Evolutionary conservation across 2,329 filamentous ascomycete genomes (phyloP).

Genomic region (Scedosporium minutisporum): DNA sequence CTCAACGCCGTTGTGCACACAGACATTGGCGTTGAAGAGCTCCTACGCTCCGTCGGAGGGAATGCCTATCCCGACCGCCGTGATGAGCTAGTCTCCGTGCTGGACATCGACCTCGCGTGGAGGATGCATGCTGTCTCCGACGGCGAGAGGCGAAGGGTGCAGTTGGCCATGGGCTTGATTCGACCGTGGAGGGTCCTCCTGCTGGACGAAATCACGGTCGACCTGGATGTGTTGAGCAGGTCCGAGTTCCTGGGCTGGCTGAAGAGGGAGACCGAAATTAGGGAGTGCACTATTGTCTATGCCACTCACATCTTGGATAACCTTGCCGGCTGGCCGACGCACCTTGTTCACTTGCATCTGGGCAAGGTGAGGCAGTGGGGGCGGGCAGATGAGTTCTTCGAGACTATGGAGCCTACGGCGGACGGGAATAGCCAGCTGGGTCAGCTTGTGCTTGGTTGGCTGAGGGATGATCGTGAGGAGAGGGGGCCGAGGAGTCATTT

Average conservation of each 20-base stretch:
- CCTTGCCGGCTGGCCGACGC: conserved; percentile 85
- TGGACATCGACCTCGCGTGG: conserved; percentile 89
- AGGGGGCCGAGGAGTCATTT: conserved; percentile 64
- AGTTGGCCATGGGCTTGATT: conserved; percentile 90
- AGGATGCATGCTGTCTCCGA: conserved; percentile 94
- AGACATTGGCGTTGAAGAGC: conserved; percentile 82
- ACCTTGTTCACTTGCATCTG: conserved; percentile 91
- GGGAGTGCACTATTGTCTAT: conserved; percentile 88
- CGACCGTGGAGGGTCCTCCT: conserved; percentile 86
- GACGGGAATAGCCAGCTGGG: conserved; percentile 74
- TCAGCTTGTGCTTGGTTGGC: conserved; percentile 79
- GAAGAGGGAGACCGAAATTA: conserved; percentile 71
- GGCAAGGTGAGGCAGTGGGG: conserved; percentile 85
- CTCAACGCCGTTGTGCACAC: conserved; percentile 92
- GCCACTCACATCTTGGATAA: conserved; percentile 97
- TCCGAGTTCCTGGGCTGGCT: conserved; percentile 80
- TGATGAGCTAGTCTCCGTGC: conserved; percentile 76
- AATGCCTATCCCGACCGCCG: conserved; percentile 71
- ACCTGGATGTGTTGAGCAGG: conserved; percentile 79
- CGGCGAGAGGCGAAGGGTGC: conserved; percentile 82
- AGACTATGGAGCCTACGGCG: conserved; percentile 24
- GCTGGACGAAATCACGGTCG: conserved; percentile 94
- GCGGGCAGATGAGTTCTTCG: conserved; percentile 58
- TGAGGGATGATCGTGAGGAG: conserved; percentile 68
- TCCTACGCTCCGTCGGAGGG: conserved; percentile 78